Conservation (phyloP, 352 stramenopile species). For the Elongisporangium prolatum region DNA sequence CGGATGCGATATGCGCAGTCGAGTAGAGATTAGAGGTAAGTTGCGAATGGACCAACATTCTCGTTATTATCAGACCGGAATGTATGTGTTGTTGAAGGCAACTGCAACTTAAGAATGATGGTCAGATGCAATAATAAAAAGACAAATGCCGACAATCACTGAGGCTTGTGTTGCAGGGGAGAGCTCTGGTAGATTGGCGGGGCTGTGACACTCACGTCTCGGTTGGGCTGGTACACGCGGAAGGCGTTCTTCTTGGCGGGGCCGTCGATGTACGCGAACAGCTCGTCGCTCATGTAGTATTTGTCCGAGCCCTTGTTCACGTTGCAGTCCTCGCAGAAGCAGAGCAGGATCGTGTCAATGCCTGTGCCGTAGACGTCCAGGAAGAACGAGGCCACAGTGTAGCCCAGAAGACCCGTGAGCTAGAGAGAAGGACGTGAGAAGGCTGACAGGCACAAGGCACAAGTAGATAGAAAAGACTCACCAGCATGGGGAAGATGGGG, state of each 20-base stretch:
- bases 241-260: constrained; percentile 80
- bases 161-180: constrained; percentile 5
- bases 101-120: neutral
- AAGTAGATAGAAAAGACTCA: constrained; percentile 10
- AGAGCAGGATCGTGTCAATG: constrained; percentile 85
- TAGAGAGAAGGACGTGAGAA: constrained; percentile 4
- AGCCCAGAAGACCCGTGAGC: constrained; percentile 66
- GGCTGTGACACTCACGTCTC: constrained; percentile 17
- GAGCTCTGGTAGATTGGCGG: constrained; percentile 21
- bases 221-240: constrained; percentile 35
- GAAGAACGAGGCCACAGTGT: constrained; percentile 70
- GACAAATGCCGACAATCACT: neutral
- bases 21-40: constrained; percentile 5
- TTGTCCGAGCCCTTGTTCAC: constrained; percentile 70
- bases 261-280: constrained; percentile 75
- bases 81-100: neutral
- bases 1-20: constrained; percentile 16
- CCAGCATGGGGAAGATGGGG: constrained; percentile 76
- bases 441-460: neutral
- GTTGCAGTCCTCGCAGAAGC: constrained; percentile 84
- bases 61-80: neutral
- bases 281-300: constrained; percentile 84
- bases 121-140: neutral
- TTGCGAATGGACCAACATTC: neutral
- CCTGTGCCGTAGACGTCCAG: constrained; percentile 77